Conservation (phyloP, 495 filamentous ascomycete genomes). For the Podospora comata region DNA sequence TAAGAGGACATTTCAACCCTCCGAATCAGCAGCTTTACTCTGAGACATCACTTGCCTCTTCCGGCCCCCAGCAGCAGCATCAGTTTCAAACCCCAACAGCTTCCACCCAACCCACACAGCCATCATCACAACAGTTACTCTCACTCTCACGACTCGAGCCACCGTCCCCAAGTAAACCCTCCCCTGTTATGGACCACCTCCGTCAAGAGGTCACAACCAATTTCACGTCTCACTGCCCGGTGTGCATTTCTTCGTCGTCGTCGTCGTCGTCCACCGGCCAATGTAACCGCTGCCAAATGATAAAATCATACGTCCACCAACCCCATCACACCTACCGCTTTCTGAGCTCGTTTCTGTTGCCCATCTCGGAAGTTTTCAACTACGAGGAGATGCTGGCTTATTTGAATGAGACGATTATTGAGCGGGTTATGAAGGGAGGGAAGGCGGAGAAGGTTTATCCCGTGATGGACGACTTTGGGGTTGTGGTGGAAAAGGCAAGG, state of each 20-base stretch:
- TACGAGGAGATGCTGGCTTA: slow-evolving; percentile 15
- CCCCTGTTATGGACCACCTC: background rate
- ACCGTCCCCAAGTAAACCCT: background rate
- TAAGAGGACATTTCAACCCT: background rate
- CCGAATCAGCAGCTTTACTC: slow-evolving; percentile 1
- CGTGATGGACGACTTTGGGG: slow-evolving; percentile 11
- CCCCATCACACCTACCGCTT: background rate
- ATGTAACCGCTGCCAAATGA: background rate
- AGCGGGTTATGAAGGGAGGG: background rate
- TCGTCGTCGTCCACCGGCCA: background rate
- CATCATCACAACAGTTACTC: background rate
- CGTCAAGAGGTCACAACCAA: background rate
- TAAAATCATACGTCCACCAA: background rate
- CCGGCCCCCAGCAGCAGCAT: background rate
- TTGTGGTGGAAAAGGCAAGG: background rate
- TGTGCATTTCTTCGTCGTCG: background rate
- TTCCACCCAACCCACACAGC: background rate
- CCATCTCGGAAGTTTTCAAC: slow-evolving; percentile 5
- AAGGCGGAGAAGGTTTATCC: slow-evolving; percentile 6
- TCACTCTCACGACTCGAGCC: background rate
- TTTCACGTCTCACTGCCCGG: background rate
- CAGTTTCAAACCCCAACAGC: background rate
- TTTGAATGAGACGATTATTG: slow-evolving; percentile 7
- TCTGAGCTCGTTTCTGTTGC: slow-evolving; percentile 1
- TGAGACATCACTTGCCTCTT: background rate